Percentiles rank a stretch among this genome's conserved stretches.
phyloP scores from a whole-genome alignment of 176 grass and related monocot genomes.

The Phoenix roebelenii region DNA sequence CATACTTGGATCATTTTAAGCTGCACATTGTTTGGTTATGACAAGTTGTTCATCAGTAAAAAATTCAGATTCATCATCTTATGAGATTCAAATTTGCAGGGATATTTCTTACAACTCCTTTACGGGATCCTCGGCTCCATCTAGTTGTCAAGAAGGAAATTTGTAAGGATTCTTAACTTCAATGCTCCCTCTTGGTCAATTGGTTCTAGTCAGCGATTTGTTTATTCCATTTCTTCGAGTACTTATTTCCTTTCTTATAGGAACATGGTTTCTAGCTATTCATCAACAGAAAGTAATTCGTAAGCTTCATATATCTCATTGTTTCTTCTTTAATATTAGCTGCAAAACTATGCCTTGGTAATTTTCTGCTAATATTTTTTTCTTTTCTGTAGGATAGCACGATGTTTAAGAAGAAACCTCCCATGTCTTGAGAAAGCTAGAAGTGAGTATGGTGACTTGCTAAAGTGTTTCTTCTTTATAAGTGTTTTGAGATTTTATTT shows the following conservation, averaged over 20 bases:
- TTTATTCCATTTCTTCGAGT: background rate
- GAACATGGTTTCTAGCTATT: constrained; percentile 17
- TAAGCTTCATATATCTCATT: background rate
- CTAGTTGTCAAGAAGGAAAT: background rate
- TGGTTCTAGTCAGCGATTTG: background rate
- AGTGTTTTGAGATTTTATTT: too few relatives aligned
- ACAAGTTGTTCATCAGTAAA: background rate
- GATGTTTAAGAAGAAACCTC: constrained; percentile 7
- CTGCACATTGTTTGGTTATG: background rate
- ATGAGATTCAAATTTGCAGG: background rate
- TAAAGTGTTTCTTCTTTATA: background rate
- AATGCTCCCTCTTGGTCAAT: background rate
- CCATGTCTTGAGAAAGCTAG: background rate
- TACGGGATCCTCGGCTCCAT: background rate
- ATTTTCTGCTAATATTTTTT: background rate
- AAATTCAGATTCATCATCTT: background rate
- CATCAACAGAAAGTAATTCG: background rate
- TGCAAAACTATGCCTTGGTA: too few relatives aligned
- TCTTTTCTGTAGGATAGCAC: background rate
- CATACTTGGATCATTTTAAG: background rate
- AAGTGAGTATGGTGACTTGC: constrained; percentile 1
- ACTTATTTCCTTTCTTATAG: constrained; percentile 4
- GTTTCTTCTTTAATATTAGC: background rate
- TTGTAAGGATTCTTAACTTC: constrained; percentile 1
- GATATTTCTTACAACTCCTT: constrained; percentile 17